Percentiles rank a stretch among this genome's conserved stretches.
phyloP scores from a whole-genome alignment of 2,329 filamentous ascomycete species.

The Neofusicoccum laricinum region DNA sequence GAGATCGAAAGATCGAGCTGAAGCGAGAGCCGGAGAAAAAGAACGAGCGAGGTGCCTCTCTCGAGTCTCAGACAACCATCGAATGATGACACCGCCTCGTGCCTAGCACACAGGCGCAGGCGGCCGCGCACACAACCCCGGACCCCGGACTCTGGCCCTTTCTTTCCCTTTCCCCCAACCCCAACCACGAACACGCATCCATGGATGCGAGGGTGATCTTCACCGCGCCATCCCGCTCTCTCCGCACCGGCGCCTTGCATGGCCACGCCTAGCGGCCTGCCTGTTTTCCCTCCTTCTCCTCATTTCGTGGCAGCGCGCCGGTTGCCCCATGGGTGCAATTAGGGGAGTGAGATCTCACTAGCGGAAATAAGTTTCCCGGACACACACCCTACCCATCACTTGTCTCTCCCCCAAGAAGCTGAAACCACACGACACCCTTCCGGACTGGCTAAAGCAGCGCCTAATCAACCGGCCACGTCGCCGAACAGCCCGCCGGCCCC shows the following conservation, averaged over 20 bases:
- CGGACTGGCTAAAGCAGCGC: no score
- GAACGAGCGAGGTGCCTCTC: neutral
- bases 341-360: neutral
- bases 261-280: neutral
- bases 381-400: neutral
- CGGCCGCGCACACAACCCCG: neutral
- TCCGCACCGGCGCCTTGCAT: neutral
- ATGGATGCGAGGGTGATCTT: neutral
- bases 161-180: no score
- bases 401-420: no score
- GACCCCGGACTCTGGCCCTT: neutral
- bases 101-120: neutral
- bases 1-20: neutral
- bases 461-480: no score
- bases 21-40: neutral
- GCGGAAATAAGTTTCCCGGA: slow-evolving; percentile 1
- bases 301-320: slow-evolving; percentile 1
- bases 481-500: no score
- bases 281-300: neutral
- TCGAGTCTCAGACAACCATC: slow-evolving; percentile 13
- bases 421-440: no score
- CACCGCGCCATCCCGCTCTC: neutral
- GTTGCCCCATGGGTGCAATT: slow-evolving; percentile 4
- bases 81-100: neutral
- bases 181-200: no score